phyloP scores from a whole-genome alignment of 805 yeast species.

The Hanseniaspora pseudoguilliermondii region DNA sequence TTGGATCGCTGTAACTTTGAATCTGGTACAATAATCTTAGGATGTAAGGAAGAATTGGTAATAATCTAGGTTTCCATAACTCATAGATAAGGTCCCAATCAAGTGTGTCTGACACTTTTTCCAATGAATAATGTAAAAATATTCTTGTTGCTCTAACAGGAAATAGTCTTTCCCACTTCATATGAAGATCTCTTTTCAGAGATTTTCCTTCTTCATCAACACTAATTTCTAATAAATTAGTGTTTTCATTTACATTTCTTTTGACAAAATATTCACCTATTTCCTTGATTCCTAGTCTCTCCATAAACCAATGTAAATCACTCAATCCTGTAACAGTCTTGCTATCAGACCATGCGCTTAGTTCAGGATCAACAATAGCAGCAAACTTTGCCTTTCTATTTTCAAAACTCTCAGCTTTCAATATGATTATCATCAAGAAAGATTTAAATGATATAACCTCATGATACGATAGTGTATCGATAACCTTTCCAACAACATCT shows the following conservation, averaged over 20 bases:
- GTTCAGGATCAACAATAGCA: slow-evolving; percentile 83
- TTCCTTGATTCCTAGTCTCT: slow-evolving; percentile 82
- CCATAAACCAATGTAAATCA: slow-evolving; percentile 97
- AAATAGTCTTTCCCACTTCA: slow-evolving; percentile 86
- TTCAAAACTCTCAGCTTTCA: slow-evolving; percentile 54
- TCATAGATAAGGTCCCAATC: slow-evolving; percentile 55
- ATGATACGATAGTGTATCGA: slow-evolving; percentile 69
- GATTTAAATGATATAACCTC: slow-evolving; percentile 91
- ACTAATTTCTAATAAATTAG: slow-evolving; percentile 60
- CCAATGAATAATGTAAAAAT: slow-evolving; percentile 89
- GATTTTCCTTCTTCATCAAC: slow-evolving; percentile 83
- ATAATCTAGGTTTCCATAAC: slow-evolving; percentile 87
- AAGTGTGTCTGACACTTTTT: slow-evolving; percentile 65
- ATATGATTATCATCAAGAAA: slow-evolving; percentile 80
- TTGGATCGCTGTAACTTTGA: slow-evolving; percentile 88
- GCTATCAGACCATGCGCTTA: slow-evolving; percentile 85
- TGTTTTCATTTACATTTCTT: slow-evolving; percentile 64
- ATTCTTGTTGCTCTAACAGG: slow-evolving; percentile 93
- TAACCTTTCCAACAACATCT: slow-evolving; percentile 57
- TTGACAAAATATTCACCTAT: slow-evolving; percentile 82
- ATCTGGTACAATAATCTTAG: slow-evolving; percentile 77
- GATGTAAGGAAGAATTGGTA: slow-evolving; percentile 83
- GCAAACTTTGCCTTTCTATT: slow-evolving; percentile 69
- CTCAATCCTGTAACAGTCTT: slow-evolving; percentile 77
- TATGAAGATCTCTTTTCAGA: slow-evolving; percentile 65